Evolutionary conservation across 345 rosid genomes (phyloP), one percentile per base, ranked within the genome.

Genomic region (Hibiscus mutabilis): DNA sequence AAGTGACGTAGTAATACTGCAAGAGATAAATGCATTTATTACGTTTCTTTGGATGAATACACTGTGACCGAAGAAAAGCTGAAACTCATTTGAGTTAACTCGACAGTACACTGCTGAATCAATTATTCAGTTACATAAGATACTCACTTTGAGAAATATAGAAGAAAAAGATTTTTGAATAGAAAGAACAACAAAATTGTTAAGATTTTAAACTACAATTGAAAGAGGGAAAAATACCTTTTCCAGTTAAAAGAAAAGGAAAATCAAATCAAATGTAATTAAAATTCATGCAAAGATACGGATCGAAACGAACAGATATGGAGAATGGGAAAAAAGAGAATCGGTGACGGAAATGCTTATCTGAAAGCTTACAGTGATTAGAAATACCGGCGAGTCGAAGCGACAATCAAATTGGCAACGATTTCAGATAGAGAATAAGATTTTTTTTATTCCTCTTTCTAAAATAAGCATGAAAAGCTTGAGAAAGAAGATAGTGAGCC

Each of bases 311-410:
- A 67, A n/a, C 40, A 33, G 59, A 49, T 2, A 25, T 16, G n/a
- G 14, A 47, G 6, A 24, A 21, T 6, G 3, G 2, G 21, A 19
- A 53, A 42, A 21, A 64, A 16, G 44, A n/a, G 22, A 57, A 65
- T 37, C 73, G 14, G 63, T 52, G 65, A 70, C 65, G 35, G 22
- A 35, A 35, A 70, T 2, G 42, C 55, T 16, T 24, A 16, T 21
- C 56, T 22, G 37, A 73, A 51, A 61, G 56, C 73, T 75, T 58
- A 75, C 84, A 33, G 25, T 44, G 46, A 59, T 63, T 55, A 16
- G n/a, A 44, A 77, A 79, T 29, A 71, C 80, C 73, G 80, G 71
- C 77, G 37, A 49, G 59, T 53, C 44, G 76, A 57, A 57, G 31
- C 53, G 40, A 65, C 68, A 56, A 70, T 66, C 55, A 51, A 79